These are phyloP conservation scores for Didymella segeticola DNA, from an alignment of 2,329 filamentous ascomycete genomes.

Conservation along the genomic window DNA sequence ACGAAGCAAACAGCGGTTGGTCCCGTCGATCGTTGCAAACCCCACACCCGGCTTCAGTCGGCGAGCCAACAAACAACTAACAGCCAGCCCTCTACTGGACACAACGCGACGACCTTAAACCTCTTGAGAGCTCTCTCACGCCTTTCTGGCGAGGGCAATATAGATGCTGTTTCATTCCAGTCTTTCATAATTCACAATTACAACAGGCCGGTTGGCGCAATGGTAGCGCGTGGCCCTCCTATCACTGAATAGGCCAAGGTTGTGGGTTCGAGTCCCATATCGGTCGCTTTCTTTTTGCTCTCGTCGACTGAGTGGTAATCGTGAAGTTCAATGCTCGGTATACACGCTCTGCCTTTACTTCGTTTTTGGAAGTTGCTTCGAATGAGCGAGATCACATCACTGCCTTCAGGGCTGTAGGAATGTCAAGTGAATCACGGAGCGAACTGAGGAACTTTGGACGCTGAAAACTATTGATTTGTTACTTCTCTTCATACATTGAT, in stretches of 20 bases:
- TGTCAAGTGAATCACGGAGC: too few relatives aligned
- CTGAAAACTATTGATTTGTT: background rate
- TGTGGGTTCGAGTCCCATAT: constrained; percentile 22
- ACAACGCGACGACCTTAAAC: too few relatives aligned
- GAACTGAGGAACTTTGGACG: background rate
- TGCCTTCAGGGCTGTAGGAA: background rate
- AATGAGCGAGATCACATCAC: background rate
- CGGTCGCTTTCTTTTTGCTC: constrained; percentile 13
- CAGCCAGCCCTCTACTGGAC: background rate
- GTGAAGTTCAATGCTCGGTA: too few relatives aligned
- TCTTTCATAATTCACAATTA: background rate
- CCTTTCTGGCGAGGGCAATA: background rate
- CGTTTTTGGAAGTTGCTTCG: background rate
- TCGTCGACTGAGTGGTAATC: background rate
- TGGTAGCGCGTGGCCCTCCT: constrained; percentile 23
- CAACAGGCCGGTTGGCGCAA: constrained; percentile 21
- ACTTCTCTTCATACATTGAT: background rate
- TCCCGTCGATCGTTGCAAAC: background rate
- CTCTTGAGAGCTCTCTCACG: background rate
- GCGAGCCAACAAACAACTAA: background rate
- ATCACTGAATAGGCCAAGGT: constrained; percentile 21
- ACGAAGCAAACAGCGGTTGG: background rate
- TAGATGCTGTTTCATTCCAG: background rate
- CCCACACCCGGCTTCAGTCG: background rate
- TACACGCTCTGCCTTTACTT: too few relatives aligned